Conservation (phyloP, 2,329 filamentous ascomycete species). For the Xylariaceae sp. region DNA sequence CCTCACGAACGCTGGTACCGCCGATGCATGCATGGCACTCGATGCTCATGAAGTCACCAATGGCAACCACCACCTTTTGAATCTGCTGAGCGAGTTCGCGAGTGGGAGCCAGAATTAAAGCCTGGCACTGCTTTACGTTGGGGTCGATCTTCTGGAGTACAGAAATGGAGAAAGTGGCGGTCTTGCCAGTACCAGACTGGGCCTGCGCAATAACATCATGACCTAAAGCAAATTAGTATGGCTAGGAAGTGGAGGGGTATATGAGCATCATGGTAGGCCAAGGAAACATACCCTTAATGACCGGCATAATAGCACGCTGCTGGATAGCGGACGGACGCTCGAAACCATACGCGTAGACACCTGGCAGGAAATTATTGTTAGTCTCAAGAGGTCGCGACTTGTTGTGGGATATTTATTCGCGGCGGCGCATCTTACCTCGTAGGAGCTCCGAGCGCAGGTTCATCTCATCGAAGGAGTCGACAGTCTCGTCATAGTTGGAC, state of each 20-base stretch:
- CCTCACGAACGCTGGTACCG: constrained; percentile 96
- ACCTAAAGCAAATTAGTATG: constrained; percentile 55
- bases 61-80: constrained; percentile 98
- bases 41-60: constrained; percentile 99
- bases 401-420: constrained; percentile 27
- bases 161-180: constrained; percentile 98
- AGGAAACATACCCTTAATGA: constrained; percentile 86
- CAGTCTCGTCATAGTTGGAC: constrained; percentile 99
- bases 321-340: constrained; percentile 99
- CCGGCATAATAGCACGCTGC: constrained; percentile 99
- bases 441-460: constrained; percentile 96
- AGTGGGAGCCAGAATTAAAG: constrained; percentile 95
- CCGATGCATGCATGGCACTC: constrained; percentile 99
- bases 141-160: constrained; percentile 98
- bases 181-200: constrained; percentile 99
- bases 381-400: constrained; percentile 18
- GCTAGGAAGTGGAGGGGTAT: background rate
- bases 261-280: background rate
- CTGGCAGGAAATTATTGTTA: constrained; percentile 46
- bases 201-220: constrained; percentile 99
- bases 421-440: constrained; percentile 61
- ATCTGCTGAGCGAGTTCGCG: constrained; percentile 99
- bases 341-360: constrained; percentile 99
- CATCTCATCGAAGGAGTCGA: constrained; percentile 99
- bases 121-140: constrained; percentile 95